Percentiles rank a stretch among this genome's conserved stretches.
Evolutionary conservation across 805 yeast species (phyloP).

Genomic region (Danielia oregonensis): DNA sequence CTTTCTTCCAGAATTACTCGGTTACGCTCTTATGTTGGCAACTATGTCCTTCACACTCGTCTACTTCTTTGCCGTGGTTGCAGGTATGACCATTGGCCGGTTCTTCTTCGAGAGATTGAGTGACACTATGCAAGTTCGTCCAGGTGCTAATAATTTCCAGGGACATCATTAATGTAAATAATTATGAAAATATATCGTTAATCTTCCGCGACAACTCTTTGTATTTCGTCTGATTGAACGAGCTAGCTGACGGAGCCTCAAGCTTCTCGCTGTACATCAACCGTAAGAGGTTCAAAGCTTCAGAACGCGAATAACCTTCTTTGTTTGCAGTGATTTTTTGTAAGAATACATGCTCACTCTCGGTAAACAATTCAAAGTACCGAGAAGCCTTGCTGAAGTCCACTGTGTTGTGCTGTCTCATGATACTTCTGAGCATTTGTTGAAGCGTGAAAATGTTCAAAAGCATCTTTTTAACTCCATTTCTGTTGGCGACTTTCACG

Average conservation of each 20-base stretch:
- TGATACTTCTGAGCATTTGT: conserved; percentile 62
- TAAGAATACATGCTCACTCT: conserved; percentile 44
- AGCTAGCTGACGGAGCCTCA: conserved; percentile 34
- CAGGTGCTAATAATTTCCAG: conserved; percentile 17
- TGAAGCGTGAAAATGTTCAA: conserved; percentile 63
- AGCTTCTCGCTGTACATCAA: conserved; percentile 47
- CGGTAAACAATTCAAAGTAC: conserved; percentile 55
- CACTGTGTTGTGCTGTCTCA: conserved; percentile 47
- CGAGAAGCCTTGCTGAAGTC: conserved; percentile 50
- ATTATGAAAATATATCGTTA: conserved; percentile 9
- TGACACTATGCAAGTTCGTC: conserved; percentile 35
- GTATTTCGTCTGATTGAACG: conserved; percentile 37
- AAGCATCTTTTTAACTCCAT: conserved; percentile 57
- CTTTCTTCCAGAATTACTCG: conserved; percentile 61
- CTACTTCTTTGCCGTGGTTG: conserved; percentile 69
- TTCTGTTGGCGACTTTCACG: conserved; percentile 47
- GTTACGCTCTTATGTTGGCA: conserved; percentile 73
- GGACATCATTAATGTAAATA: conserved; percentile 4
- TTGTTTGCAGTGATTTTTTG: conserved; percentile 35
- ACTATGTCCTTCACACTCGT: conserved; percentile 67
- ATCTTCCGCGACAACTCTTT: conserved; percentile 31
- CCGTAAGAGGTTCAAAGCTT: conserved; percentile 48
- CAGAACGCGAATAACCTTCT: conserved; percentile 38
- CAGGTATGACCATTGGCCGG: conserved; percentile 70
- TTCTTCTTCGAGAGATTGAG: conserved; percentile 61